Conservation (phyloP, 2,329 filamentous ascomycete species). For the Xylariaceae sp. region DNA sequence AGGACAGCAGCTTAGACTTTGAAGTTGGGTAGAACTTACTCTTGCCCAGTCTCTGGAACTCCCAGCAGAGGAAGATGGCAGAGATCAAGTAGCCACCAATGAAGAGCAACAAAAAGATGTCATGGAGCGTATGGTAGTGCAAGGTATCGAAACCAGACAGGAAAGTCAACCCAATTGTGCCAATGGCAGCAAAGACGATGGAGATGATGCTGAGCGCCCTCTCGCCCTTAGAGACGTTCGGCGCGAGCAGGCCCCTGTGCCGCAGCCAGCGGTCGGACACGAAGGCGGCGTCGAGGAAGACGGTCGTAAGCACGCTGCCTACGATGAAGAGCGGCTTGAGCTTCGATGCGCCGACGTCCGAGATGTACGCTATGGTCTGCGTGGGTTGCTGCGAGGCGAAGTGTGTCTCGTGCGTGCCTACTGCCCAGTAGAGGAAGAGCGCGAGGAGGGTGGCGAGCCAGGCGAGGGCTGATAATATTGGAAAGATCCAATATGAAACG, state of each 20-base stretch:
- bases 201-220: slow-evolving; percentile 59
- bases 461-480: slow-evolving; percentile 61
- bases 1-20: background rate
- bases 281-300: slow-evolving; percentile 79
- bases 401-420: slow-evolving; percentile 48
- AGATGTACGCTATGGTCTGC: slow-evolving; percentile 69
- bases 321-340: slow-evolving; percentile 77
- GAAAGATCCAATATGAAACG: slow-evolving; percentile 47
- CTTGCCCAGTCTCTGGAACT: slow-evolving; percentile 81
- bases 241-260: slow-evolving; percentile 72
- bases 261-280: slow-evolving; percentile 79
- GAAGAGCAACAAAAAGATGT: slow-evolving; percentile 76
- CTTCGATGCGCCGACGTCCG: slow-evolving; percentile 56
- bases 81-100: slow-evolving; percentile 81
- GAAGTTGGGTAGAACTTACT: slow-evolving; percentile 40
- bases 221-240: slow-evolving; percentile 62
- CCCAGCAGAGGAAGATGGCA: slow-evolving; percentile 83
- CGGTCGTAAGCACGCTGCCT: slow-evolving; percentile 65
- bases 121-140: slow-evolving; percentile 63
- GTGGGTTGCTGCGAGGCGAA: slow-evolving; percentile 57
- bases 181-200: slow-evolving; percentile 67
- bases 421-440: slow-evolving; percentile 67
- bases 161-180: slow-evolving; percentile 75
- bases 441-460: slow-evolving; percentile 67
- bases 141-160: slow-evolving; percentile 82